These are phyloP conservation scores for Pseudocercospora ulei DNA, from an alignment of 2,329 filamentous ascomycete species.

Conservation along the genomic window DNA sequence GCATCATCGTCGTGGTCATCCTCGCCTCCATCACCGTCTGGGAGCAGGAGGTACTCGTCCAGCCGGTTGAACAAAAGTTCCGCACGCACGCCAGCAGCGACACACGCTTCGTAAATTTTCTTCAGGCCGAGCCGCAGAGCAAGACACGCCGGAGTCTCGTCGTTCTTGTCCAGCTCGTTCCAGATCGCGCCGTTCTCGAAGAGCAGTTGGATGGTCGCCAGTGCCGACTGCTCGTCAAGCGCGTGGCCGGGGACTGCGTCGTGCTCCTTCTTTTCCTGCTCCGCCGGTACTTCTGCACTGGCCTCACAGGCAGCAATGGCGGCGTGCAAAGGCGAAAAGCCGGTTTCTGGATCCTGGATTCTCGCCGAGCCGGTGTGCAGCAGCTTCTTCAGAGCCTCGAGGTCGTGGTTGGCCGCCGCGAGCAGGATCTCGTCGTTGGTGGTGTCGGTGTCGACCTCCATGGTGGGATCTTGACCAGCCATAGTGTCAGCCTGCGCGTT, in stretches of 20 bases:
- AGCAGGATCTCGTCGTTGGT: slow-evolving; percentile 53
- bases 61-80: slow-evolving; percentile 76
- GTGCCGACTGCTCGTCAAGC: slow-evolving; percentile 49
- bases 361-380: slow-evolving; percentile 57
- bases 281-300: slow-evolving; percentile 34
- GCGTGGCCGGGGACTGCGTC: slow-evolving; percentile 32
- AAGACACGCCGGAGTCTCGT: slow-evolving; percentile 86
- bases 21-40: slow-evolving; percentile 42
- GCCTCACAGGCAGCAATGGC: slow-evolving; percentile 59
- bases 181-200: slow-evolving; percentile 87
- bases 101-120: slow-evolving; percentile 68
- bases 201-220: slow-evolving; percentile 61
- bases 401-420: slow-evolving; percentile 58
- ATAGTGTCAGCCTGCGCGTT: too few species aligned
- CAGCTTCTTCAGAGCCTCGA: slow-evolving; percentile 57
- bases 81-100: slow-evolving; percentile 81
- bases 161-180: slow-evolving; percentile 81
- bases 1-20: slow-evolving; percentile 38
- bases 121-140: slow-evolving; percentile 59
- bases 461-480: slow-evolving; percentile 20
- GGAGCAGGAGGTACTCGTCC: slow-evolving; percentile 68
- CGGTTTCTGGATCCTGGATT: slow-evolving; percentile 72
- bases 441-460: slow-evolving; percentile 38
- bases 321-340: slow-evolving; percentile 79
- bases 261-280: slow-evolving; percentile 29